Conservation (phyloP, 1,139 yeast genomes). For the Saccharomyces pastorianus region DNA sequence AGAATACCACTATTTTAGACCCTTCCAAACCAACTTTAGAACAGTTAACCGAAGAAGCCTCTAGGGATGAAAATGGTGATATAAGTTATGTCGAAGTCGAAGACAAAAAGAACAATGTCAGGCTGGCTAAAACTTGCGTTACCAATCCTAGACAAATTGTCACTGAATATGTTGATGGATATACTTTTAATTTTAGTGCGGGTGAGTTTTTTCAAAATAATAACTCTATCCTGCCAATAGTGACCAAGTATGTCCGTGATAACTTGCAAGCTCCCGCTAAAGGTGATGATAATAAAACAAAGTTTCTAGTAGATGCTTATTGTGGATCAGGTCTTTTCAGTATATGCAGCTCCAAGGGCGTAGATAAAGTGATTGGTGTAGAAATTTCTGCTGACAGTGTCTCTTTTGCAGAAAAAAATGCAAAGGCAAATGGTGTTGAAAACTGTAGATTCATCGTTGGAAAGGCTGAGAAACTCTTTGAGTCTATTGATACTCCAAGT, state of each 20-base stretch:
- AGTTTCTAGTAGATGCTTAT: conserved; percentile 85
- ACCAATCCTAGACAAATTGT: conserved; percentile 75
- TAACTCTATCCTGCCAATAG: conserved; percentile 78
- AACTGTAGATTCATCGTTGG: conserved; percentile 86
- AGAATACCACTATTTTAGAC: conserved; percentile 45
- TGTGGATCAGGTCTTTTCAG: conserved; percentile 96
- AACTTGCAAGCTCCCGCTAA: conserved; percentile 48
- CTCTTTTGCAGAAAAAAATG: conserved; percentile 76
- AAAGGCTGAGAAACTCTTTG: conserved; percentile 84
- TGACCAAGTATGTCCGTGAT: conserved; percentile 69
- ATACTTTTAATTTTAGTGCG: conserved; percentile 77
- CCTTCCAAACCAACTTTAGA: conserved; percentile 28
- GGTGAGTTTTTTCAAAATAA: conserved; percentile 95
- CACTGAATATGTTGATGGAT: conserved; percentile 66
- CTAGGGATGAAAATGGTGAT: conserved; percentile 36
- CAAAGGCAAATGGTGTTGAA: conserved; percentile 58
- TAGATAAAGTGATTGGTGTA: conserved; percentile 81
- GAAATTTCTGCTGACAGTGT: conserved; percentile 92
- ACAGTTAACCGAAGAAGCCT: conserved; percentile 38
- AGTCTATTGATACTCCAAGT: conserved; percentile 63
- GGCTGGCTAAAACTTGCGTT: conserved; percentile 36
- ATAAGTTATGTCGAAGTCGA: conserved; percentile 29
- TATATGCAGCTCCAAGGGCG: conserved; percentile 73
- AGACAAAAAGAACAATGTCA: conserved; percentile 23
- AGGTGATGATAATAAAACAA: conserved; percentile 24